phyloP scores from a whole-genome alignment of 108 stramenopile species.

The Heterococcus sp. region DNA sequence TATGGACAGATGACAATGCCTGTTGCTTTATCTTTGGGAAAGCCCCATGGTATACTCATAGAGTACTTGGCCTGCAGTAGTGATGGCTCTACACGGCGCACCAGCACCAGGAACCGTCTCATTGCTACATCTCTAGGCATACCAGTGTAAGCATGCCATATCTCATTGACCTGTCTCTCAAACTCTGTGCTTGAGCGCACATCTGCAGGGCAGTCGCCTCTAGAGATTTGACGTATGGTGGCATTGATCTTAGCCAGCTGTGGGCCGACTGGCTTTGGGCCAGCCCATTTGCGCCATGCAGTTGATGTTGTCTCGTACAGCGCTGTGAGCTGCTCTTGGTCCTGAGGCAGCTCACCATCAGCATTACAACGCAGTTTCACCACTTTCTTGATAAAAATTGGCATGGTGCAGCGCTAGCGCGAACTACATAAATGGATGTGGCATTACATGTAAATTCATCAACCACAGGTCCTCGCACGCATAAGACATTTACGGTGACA shows the following conservation, averaged over 20 bases:
- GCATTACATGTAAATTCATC: too few relatives aligned
- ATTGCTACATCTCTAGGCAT: constrained; percentile 17
- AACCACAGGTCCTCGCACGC: too few relatives aligned
- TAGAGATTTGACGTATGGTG: constrained; percentile 9
- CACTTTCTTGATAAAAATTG: neutral
- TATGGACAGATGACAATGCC: constrained; percentile 32
- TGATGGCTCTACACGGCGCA: constrained; percentile 9
- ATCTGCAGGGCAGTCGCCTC: constrained; percentile 10
- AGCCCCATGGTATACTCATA: constrained; percentile 14
- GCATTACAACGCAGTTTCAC: neutral
- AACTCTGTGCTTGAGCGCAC: constrained; percentile 1
- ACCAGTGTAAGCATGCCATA: constrained; percentile 17
- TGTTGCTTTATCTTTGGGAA: constrained; percentile 6
- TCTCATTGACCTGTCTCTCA: constrained; percentile 12
- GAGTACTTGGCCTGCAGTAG: constrained; percentile 27
- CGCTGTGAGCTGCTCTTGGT: neutral
- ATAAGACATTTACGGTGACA: too few relatives aligned
- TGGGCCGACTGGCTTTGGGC: neutral
- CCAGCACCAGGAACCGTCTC: constrained; percentile 20
- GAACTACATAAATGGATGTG: too few relatives aligned
- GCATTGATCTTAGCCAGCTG: constrained; percentile 33
- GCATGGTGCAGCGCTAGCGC: neutral
- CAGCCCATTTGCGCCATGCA: neutral
- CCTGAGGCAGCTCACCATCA: neutral
- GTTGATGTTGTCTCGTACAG: neutral